Conservation (phyloP, 306 rosid genomes). For the Inga oerstediana region DNA sequence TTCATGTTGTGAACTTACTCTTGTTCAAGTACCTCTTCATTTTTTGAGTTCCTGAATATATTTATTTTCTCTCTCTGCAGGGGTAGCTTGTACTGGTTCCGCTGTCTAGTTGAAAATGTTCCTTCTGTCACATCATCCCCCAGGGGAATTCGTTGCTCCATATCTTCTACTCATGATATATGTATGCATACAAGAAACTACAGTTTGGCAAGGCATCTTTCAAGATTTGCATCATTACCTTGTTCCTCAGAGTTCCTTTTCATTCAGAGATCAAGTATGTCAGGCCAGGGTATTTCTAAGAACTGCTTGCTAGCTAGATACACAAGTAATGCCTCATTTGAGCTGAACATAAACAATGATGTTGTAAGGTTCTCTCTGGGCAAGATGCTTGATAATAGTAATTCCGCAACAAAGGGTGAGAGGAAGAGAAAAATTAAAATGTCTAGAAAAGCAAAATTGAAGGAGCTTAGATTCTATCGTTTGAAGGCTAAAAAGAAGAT, state of each 20-base stretch:
- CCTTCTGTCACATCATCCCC: constrained; percentile 37
- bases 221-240: constrained; percentile 16
- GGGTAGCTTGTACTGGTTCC: constrained; percentile 38
- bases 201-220: constrained; percentile 28
- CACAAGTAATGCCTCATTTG: not conserved
- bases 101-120: constrained; percentile 43
- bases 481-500: too few relatives aligned
- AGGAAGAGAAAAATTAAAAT: too few relatives aligned
- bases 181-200: constrained; percentile 39
- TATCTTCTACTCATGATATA: constrained; percentile 19
- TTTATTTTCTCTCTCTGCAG: constrained; percentile 40
- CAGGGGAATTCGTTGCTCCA: constrained; percentile 25
- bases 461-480: too few relatives aligned
- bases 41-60: not conserved
- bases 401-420: not conserved
- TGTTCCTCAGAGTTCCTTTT: constrained; percentile 16
- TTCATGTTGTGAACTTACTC: not conserved
- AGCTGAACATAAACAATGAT: too few relatives aligned
- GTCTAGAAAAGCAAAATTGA: too few relatives aligned
- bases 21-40: not conserved
- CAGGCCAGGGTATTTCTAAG: constrained; percentile 25
- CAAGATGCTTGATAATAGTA: too few relatives aligned
- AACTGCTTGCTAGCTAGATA: constrained; percentile 23
- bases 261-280: constrained; percentile 13
- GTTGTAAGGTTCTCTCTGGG: too few relatives aligned